Conservation (phyloP, 768 basidiomycete genomes). For the Tylopilus intermedius region DNA sequence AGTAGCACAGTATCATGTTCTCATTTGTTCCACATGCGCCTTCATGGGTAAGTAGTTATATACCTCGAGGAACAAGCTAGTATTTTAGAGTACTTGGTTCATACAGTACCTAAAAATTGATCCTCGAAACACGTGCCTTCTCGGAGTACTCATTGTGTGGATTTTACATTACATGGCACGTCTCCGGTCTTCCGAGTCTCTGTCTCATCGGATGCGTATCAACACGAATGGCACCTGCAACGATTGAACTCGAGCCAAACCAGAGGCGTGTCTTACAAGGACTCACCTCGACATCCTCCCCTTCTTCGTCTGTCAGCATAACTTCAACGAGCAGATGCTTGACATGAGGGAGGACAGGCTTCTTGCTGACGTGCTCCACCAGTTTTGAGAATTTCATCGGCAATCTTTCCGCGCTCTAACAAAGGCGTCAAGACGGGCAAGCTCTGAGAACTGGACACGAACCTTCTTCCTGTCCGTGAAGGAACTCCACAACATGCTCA, state of each 20-base stretch:
- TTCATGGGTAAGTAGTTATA: constrained; percentile 46
- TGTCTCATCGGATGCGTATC: constrained; percentile 48
- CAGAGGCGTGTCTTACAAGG: not conserved
- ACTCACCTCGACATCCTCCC: constrained; percentile 89
- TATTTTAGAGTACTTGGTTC: constrained; percentile 14
- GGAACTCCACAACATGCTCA: constrained; percentile 96
- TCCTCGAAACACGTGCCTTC: constrained; percentile 3
- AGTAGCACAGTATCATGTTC: constrained; percentile 21
- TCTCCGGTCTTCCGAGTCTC: not conserved
- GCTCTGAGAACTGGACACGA: not conserved
- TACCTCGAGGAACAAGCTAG: constrained; percentile 10
- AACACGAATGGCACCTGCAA: constrained; percentile 78
- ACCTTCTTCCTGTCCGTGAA: constrained; percentile 95
- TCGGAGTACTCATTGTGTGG: not conserved
- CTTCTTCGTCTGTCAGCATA: constrained; percentile 89
- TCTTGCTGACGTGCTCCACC: constrained; percentile 93
- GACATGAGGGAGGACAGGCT: constrained; percentile 76
- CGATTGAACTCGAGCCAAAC: not conserved
- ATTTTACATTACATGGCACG: constrained; percentile 8
- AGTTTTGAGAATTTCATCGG: constrained; percentile 87
- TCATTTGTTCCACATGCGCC: constrained; percentile 20
- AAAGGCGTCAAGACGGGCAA: constrained; percentile 5
- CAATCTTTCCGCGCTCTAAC: constrained; percentile 79
- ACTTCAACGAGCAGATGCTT: constrained; percentile 89
- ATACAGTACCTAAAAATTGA: constrained; percentile 14